Evolutionary conservation across 176 grass and related monocot genomes (phyloP), one percentile per base, ranked within the genome.

Genomic region (Avena sativa): DNA sequence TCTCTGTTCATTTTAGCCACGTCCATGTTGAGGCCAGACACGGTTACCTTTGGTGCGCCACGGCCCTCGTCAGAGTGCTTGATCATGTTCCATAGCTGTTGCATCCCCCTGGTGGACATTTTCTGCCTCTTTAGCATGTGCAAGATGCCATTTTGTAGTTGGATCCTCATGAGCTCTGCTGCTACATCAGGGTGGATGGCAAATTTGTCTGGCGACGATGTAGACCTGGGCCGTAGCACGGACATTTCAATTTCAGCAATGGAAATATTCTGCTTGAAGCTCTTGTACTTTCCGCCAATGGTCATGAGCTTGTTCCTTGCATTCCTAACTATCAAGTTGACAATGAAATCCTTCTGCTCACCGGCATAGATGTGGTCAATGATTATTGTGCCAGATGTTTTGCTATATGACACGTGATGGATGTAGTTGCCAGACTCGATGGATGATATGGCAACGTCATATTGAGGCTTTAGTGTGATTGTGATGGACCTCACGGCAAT

Each of bases 51-150:
- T 0, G 13, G 64, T 17, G 64, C 13, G 0, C 12, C 28, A 68
- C 2, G 65, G 6, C 65, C 65, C 1, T 17, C 14, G 5, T 38
- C 14, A 7, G 65, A 68, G 30, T 36, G 0, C 65, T 36, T 68
- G 65, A 68, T 68, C 28, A 36, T 9, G 14, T 17, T 2, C 65
- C 65, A 68, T 7, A 36, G 6, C 65, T 36, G 0, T 10, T 70
- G 7, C 34, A 43, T 2, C 0, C 6, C 30, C 13, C 36, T 28
- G 0, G 0, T 5, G 14, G 30, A 9, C 28, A 68, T 0, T 11
- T 36, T 0, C 30, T 66, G 1, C 4, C 7, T 36, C 65, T 68
- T 14, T 5, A 68, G 28, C 65, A 68, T 36, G 65, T 0, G 30
- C 2, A 1, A 16, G 6, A 68, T 6, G 2, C 7, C 65, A 15